A percentile compares a stretch with the other conserved stretches of the same genome.
Evolutionary conservation across 2,329 filamentous ascomycete genomes (phyloP).

Genomic region (Hypoxylon sp.): DNA sequence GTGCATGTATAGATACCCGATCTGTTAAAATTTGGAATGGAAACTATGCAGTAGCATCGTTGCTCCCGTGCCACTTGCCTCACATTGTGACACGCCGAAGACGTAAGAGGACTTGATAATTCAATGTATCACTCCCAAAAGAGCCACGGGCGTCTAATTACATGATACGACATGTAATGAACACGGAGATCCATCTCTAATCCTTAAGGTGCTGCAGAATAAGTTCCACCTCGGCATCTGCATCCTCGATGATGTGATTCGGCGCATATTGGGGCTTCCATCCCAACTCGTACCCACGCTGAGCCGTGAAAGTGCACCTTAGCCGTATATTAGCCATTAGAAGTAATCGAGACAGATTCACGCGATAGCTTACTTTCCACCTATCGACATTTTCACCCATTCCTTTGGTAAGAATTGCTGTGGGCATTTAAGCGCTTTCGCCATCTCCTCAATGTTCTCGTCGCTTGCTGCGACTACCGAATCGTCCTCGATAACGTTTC

Average conservation of each 20-base stretch:
- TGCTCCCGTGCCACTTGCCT: too few relatives aligned
- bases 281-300: conserved; percentile 55
- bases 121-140: too few relatives aligned
- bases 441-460: conserved; percentile 56
- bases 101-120: too few relatives aligned
- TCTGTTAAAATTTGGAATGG: too few relatives aligned
- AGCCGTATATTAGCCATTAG: not conserved
- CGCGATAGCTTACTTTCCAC: conserved; percentile 55
- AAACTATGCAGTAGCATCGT: too few relatives aligned
- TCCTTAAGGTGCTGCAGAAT: conserved; percentile 23
- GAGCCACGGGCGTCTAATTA: too few relatives aligned
- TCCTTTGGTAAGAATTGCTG: conserved; percentile 42
- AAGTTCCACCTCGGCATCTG: conserved; percentile 59
- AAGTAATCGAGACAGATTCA: not conserved
- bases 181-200: not conserved
- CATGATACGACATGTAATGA: too few relatives aligned
- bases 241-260: conserved; percentile 60
- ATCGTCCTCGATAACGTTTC: conserved; percentile 54
- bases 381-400: conserved; percentile 55
- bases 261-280: conserved; percentile 59
- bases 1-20: too few relatives aligned
- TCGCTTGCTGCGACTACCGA: conserved; percentile 53
- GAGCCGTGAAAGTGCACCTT: conserved; percentile 59
- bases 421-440: conserved; percentile 51
- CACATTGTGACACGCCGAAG: too few relatives aligned